Percentiles rank a stretch among this genome's conserved stretches.
Conservation (phyloP, 768 basidiomycete genomes). For the Pulveroboletus sp. region DNA sequence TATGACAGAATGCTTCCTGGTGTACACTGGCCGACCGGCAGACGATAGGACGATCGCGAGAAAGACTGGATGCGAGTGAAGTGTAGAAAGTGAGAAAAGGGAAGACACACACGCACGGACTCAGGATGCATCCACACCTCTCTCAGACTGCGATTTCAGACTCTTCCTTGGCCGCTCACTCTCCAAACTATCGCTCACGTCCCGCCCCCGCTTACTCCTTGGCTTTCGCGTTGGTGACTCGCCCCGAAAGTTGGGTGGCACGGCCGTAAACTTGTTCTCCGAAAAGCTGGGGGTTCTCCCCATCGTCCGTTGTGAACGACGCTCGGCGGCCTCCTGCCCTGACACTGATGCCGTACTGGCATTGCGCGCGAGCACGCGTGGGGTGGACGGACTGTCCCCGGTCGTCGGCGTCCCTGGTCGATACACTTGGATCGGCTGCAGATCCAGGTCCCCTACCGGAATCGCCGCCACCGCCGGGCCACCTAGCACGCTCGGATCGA, state of each 20-base stretch:
- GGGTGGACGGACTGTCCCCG: constrained; percentile 23
- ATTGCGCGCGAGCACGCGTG: constrained; percentile 24
- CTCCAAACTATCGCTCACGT: constrained; percentile 13
- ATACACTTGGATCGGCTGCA: constrained; percentile 25
- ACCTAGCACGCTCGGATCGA: constrained; percentile 7
- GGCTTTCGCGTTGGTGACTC: constrained; percentile 29
- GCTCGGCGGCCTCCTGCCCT: not conserved
- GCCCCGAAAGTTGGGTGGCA: constrained; percentile 33
- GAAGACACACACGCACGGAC: not conserved
- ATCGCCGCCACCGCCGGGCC: not conserved
- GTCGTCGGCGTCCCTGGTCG: not conserved
- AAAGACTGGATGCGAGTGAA: not conserved
- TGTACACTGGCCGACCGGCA: not conserved
- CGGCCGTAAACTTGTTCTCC: constrained; percentile 46
- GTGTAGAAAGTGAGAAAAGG: not conserved
- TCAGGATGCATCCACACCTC: not conserved
- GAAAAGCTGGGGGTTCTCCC: constrained; percentile 28
- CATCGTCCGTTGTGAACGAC: constrained; percentile 16
- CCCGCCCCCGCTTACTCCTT: constrained; percentile 24
- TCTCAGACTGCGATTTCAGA: constrained; percentile 3
- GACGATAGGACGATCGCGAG: not conserved
- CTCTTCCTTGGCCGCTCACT: constrained; percentile 21
- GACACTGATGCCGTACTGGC: constrained; percentile 8
- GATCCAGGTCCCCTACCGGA: constrained; percentile 7
- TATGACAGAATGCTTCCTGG: not conserved